Evolutionary conservation across 805 yeast species (phyloP).

Genomic region (Wickerhamiella lipophila): DNA sequence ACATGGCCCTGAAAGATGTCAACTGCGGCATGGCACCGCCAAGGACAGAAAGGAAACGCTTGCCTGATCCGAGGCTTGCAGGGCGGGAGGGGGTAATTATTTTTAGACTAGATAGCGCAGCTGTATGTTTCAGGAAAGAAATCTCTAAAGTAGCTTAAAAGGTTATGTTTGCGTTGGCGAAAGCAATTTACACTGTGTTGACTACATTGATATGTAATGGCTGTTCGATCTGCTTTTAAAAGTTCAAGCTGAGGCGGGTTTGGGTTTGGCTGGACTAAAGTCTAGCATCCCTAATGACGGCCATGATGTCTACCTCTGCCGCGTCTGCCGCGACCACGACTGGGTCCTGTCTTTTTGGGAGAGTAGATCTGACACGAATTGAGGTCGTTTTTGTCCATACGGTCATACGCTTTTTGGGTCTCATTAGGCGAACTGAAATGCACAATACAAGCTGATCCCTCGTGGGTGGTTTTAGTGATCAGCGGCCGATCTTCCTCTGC

Average conservation of each 20-base stretch:
- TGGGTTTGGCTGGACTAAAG: too few species aligned
- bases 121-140: too few species aligned
- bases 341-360: background rate
- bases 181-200: too few species aligned
- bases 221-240: too few species aligned
- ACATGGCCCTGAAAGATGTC: too few species aligned
- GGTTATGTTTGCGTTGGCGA: too few species aligned
- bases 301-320: background rate
- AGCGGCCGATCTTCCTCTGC: slow-evolving; percentile 26
- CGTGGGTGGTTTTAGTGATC: slow-evolving; percentile 26
- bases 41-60: too few species aligned
- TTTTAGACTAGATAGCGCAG: too few species aligned
- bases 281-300: background rate
- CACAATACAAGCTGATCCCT: slow-evolving; percentile 20
- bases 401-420: slow-evolving; percentile 28
- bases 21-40: too few species aligned
- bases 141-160: too few species aligned
- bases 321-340: slow-evolving; percentile 2
- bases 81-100: background rate
- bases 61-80: background rate
- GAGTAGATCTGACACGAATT: slow-evolving; percentile 18
- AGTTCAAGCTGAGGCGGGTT: too few species aligned
- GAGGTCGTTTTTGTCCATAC: slow-evolving; percentile 26
- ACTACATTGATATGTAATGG: too few species aligned
- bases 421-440: slow-evolving; percentile 28